A percentile compares a stretch with the other conserved stretches of the same genome.
These are phyloP conservation scores for Capronia americana DNA, from an alignment of 2,329 filamentous ascomycete genomes.

Conservation along the genomic window DNA sequence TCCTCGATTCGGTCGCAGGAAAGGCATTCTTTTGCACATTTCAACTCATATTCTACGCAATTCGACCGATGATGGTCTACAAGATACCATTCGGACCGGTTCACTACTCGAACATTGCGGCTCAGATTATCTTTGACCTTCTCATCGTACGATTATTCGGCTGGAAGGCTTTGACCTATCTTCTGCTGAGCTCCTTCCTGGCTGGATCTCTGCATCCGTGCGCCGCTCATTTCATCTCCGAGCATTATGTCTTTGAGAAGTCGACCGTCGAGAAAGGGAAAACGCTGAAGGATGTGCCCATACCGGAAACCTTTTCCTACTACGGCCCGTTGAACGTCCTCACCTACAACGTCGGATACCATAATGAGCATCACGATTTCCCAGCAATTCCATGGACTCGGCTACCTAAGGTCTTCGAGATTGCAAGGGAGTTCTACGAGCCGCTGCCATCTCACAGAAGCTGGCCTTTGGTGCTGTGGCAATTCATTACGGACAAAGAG, in stretches of 20 bases:
- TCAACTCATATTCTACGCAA: slow-evolving; percentile 97
- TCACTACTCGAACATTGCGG: slow-evolving; percentile 79
- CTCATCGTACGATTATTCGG: slow-evolving; percentile 68
- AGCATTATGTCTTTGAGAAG: slow-evolving; percentile 78
- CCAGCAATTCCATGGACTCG: slow-evolving; percentile 94
- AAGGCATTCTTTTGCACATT: slow-evolving; percentile 99
- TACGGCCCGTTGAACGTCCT: slow-evolving; percentile 91
- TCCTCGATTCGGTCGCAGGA: slow-evolving; percentile 89
- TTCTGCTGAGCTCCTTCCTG: slow-evolving; percentile 88
- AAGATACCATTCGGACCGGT: slow-evolving; percentile 83
- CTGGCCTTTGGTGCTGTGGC: slow-evolving; percentile 94
- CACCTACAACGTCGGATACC: slow-evolving; percentile 95
- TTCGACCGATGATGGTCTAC: slow-evolving; percentile 95
- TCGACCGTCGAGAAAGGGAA: slow-evolving; percentile 52
- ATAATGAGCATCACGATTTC: slow-evolving; percentile 99
- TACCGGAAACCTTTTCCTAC: slow-evolving; percentile 96
- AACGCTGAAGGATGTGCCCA: slow-evolving; percentile 50
- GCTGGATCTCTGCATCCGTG: slow-evolving; percentile 93
- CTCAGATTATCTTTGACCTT: slow-evolving; percentile 80
- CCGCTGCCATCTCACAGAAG: slow-evolving; percentile 84
- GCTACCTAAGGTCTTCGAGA: slow-evolving; percentile 75
- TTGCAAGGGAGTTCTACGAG: slow-evolving; percentile 90
- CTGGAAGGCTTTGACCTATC: slow-evolving; percentile 74
- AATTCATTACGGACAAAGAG: slow-evolving; percentile 88
- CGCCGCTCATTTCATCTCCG: slow-evolving; percentile 97